phyloP scores from a whole-genome alignment of 805 yeast genomes.

The Candida qinlingensis region DNA sequence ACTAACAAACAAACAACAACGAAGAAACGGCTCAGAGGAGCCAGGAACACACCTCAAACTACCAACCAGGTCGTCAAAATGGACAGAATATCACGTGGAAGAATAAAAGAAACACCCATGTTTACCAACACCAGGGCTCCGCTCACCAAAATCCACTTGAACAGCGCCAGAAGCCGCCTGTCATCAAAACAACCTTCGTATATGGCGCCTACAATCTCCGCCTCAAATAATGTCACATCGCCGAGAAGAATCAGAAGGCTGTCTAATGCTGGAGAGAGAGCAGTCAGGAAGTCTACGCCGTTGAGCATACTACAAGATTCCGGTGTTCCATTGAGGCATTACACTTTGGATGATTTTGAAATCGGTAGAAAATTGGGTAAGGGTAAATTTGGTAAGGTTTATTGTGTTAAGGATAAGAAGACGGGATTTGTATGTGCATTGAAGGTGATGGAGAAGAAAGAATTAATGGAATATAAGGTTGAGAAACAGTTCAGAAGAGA shows the following conservation, averaged over 20 bases:
- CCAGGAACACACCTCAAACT: not conserved
- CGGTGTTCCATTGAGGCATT: constrained; percentile 26
- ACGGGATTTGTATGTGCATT: constrained; percentile 84
- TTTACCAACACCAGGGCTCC: constrained; percentile 15
- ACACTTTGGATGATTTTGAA: constrained; percentile 64
- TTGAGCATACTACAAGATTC: constrained; percentile 22
- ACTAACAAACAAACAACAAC: not conserved
- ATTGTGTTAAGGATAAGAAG: constrained; percentile 72
- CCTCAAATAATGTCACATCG: constrained; percentile 18
- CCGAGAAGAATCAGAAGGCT: constrained; percentile 19
- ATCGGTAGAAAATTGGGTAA: constrained; percentile 84
- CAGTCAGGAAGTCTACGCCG: constrained; percentile 18
- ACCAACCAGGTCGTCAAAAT: not conserved
- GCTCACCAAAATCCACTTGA: constrained; percentile 23
- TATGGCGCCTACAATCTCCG: constrained; percentile 27
- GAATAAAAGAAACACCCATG: not conserved
- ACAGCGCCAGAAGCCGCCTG: constrained; percentile 5
- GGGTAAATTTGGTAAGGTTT: constrained; percentile 91
- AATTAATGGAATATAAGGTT: constrained; percentile 65
- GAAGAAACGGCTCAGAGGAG: not conserved
- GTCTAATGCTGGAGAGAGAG: constrained; percentile 1
- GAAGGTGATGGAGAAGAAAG: constrained; percentile 85
- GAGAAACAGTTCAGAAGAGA: constrained; percentile 87
- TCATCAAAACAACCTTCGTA: constrained; percentile 20
- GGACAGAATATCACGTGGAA: constrained; percentile 1